phyloP scores from a whole-genome alignment of 2,329 filamentous ascomycete species.

The Penicillium sp. region DNA sequence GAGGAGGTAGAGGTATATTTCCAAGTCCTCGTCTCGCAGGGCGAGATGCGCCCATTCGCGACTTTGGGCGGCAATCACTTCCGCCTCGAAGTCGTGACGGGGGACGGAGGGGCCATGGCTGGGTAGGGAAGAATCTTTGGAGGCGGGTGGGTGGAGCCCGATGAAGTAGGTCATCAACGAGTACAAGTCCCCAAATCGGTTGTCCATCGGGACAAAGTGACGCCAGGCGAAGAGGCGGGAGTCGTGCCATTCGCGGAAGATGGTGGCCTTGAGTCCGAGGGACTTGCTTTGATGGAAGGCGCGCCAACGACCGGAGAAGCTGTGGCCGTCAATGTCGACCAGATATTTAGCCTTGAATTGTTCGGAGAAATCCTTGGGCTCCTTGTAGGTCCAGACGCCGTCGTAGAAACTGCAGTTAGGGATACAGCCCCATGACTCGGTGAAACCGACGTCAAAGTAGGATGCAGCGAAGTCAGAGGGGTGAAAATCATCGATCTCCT shows the following conservation, averaged over 20 bases:
- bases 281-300: constrained; percentile 51
- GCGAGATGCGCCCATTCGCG: constrained; percentile 41
- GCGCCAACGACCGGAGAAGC: constrained; percentile 45
- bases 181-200: constrained; percentile 53
- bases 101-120: constrained; percentile 26
- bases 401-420: constrained; percentile 42
- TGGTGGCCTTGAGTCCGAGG: constrained; percentile 55
- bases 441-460: constrained; percentile 43
- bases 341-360: constrained; percentile 42
- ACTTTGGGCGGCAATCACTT: constrained; percentile 37
- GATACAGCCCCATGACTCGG: constrained; percentile 35
- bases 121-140: constrained; percentile 6
- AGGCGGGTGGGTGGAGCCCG: constrained; percentile 32
- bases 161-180: constrained; percentile 55
- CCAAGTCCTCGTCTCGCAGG: constrained; percentile 58
- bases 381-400: constrained; percentile 23
- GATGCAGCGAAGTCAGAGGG: constrained; percentile 32
- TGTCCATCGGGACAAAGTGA: constrained; percentile 57
- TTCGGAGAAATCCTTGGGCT: constrained; percentile 31
- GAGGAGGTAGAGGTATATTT: constrained; percentile 52
- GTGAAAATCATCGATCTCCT: constrained; percentile 7
- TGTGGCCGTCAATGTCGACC: constrained; percentile 43
- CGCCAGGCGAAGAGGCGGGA: constrained; percentile 53
- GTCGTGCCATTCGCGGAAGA: constrained; percentile 59
- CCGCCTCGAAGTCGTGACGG: constrained; percentile 35